A percentile compares a stretch with the other conserved stretches of the same genome.
These are phyloP conservation scores for sorghum (Sorghum bicolor) DNA, from an alignment of 176 grass and related monocot genomes.

Conservation along the genomic window DNA sequence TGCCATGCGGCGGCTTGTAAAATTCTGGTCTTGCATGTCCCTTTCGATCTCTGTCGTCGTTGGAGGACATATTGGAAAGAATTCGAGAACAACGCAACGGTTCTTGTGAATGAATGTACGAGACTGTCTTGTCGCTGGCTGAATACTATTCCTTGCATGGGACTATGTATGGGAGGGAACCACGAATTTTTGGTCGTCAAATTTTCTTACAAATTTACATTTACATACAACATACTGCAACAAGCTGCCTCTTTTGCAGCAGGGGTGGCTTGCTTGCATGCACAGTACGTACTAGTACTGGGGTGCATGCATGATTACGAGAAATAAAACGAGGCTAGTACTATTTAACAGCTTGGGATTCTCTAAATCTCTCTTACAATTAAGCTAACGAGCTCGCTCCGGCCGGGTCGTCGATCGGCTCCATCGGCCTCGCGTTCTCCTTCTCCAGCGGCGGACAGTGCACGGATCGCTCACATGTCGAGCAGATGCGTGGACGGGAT, in stretches of 20 bases:
- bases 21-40: not conserved
- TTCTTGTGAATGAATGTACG: not conserved
- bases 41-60: not conserved
- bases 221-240: too few species aligned
- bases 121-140: too few species aligned
- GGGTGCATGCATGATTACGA: not conserved
- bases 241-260: not conserved
- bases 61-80: not conserved
- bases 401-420: not conserved
- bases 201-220: not conserved
- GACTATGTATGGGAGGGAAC: too few species aligned
- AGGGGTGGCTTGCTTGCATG: not conserved
- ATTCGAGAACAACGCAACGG: not conserved
- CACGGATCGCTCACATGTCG: not conserved
- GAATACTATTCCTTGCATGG: too few species aligned
- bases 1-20: not conserved
- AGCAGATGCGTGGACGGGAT: not conserved
- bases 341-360: not conserved
- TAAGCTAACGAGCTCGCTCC: not conserved
- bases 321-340: not conserved
- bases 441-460: not conserved
- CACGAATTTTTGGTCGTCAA: not conserved
- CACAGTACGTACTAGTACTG: not conserved
- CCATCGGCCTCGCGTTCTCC: not conserved
- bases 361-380: not conserved